These are phyloP conservation scores for Platanthera zijinensis DNA, from an alignment of 106 monocot species.

Conservation along the genomic window DNA sequence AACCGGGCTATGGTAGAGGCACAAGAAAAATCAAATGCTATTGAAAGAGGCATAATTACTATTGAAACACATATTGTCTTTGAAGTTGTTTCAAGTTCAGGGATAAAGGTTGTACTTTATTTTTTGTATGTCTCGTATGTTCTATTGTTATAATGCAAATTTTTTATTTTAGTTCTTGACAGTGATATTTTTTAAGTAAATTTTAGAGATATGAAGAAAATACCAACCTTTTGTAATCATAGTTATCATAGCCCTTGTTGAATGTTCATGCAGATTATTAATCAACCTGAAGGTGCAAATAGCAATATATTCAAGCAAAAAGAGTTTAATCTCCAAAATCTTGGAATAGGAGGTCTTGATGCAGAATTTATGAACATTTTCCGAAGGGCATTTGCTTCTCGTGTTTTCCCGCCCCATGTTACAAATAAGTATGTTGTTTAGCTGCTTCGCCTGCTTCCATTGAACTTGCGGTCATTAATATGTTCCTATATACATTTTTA, in stretches of 20 bases:
- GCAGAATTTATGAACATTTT: constrained; percentile 91
- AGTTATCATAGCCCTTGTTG: constrained; percentile 1
- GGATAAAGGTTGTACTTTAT: no score
- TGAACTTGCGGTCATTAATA: no score
- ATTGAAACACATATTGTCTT: no score
- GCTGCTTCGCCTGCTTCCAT: no score
- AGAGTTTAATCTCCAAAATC: constrained; percentile 85
- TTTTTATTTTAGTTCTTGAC: background rate
- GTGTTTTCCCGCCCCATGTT: constrained; percentile 92
- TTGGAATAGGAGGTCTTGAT: constrained; percentile 91
- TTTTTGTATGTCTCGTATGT: no score
- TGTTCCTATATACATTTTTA: no score
- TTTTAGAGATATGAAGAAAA: background rate
- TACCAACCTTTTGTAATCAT: background rate
- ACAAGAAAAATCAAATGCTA: constrained; percentile 32
- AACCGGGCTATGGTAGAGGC: constrained; percentile 83
- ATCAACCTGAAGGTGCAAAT: constrained; percentile 22
- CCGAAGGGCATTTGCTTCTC: constrained; percentile 96
- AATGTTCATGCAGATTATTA: constrained; percentile 31
- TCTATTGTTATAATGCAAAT: background rate
- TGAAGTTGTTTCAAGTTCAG: no score
- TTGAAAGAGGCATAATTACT: no score
- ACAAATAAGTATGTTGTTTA: constrained; percentile 53
- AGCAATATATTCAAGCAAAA: constrained; percentile 91
- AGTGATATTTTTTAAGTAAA: background rate